phyloP scores from a whole-genome alignment of 2,329 filamentous ascomycete species.

The Diaporthe ampelina region DNA sequence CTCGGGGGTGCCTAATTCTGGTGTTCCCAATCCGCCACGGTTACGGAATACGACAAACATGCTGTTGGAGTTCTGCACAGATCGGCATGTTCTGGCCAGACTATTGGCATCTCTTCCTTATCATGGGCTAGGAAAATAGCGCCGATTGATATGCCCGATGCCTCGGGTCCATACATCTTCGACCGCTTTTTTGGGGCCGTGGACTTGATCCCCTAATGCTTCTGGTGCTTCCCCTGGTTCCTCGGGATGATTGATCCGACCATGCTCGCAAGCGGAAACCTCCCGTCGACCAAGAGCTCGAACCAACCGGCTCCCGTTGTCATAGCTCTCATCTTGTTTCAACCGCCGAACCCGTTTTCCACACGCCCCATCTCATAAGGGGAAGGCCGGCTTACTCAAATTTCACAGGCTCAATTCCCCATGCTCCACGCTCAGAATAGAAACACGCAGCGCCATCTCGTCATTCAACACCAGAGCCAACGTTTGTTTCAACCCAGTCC shows the following conservation, averaged over 20 bases:
- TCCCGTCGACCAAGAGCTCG: slow-evolving; percentile 18
- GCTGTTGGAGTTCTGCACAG: slow-evolving; percentile 18
- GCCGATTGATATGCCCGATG: slow-evolving; percentile 27
- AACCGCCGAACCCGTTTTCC: slow-evolving; percentile 1
- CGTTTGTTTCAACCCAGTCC: slow-evolving; percentile 29
- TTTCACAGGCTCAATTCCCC: slow-evolving; percentile 1
- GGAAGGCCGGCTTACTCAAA: slow-evolving; percentile 12
- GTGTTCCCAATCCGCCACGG: slow-evolving; percentile 5
- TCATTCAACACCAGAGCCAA: slow-evolving; percentile 16
- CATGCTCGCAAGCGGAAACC: slow-evolving; percentile 7
- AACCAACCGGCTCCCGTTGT: slow-evolving; percentile 23
- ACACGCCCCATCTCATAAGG: background rate
- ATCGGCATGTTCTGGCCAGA: slow-evolving; percentile 25
- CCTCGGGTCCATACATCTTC: background rate
- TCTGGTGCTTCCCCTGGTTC: slow-evolving; percentile 11
- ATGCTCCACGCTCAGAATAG: slow-evolving; percentile 25
- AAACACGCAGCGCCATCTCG: slow-evolving; percentile 19
- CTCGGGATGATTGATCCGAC: slow-evolving; percentile 23
- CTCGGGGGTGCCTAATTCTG: slow-evolving; percentile 8
- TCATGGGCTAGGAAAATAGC: slow-evolving; percentile 5
- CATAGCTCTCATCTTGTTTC: slow-evolving; percentile 18
- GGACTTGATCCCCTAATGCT: background rate
- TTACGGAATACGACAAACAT: slow-evolving; percentile 19
- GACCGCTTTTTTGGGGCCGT: slow-evolving; percentile 14
- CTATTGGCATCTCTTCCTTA: slow-evolving; percentile 24